Evolutionary conservation across 345 rosid species (phyloP).

Genomic region (Atalantia buxifolia): DNA sequence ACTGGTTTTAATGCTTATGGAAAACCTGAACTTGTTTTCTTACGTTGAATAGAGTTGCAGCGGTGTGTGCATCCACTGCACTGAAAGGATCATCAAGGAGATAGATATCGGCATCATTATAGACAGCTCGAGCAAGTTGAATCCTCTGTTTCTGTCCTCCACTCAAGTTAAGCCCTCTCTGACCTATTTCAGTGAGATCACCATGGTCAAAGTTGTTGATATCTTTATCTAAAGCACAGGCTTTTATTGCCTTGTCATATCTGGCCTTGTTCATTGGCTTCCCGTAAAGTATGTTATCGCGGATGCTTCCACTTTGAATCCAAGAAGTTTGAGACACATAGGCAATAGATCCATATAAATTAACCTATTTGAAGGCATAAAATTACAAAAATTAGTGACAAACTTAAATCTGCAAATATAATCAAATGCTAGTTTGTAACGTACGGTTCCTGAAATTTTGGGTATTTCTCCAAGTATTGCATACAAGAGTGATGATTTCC

Average conservation of each 20-base stretch:
- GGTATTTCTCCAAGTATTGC: constrained; percentile 72
- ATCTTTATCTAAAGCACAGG: constrained; percentile 75
- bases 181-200: constrained; percentile 80
- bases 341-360: constrained; percentile 51
- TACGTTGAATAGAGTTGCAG: constrained; percentile 64
- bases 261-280: constrained; percentile 50
- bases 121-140: constrained; percentile 78
- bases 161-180: constrained; percentile 86
- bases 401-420: not conserved
- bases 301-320: constrained; percentile 83
- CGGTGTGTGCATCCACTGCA: constrained; percentile 84
- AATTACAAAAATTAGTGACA: constrained; percentile 9
- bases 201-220: constrained; percentile 59
- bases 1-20: not conserved
- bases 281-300: constrained; percentile 68
- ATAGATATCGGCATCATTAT: constrained; percentile 68
- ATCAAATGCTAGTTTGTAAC: constrained; percentile 17
- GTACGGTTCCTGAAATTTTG: constrained; percentile 63
- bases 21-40: constrained; percentile 14
- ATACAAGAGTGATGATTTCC: constrained; percentile 67
- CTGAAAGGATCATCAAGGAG: constrained; percentile 85
- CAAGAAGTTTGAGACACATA: constrained; percentile 79
- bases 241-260: constrained; percentile 50
- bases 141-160: constrained; percentile 91
- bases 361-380: constrained; percentile 36